Conservation (phyloP, 1,284 basidiomycete genomes). For the Pterula multifida region DNA sequence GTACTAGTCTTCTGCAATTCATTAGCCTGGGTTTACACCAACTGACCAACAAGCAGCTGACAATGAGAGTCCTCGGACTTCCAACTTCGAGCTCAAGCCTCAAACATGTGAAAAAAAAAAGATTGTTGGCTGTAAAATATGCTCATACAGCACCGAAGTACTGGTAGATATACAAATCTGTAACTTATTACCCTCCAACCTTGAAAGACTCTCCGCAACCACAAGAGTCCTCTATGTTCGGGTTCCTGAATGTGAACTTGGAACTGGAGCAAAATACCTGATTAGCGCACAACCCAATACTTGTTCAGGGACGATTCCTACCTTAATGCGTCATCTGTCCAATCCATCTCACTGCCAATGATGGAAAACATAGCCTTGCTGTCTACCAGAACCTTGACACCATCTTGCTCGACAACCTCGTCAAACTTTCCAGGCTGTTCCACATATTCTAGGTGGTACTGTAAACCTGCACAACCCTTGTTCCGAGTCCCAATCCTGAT, state of each 20-base stretch:
- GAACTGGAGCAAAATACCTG: conserved; percentile 34
- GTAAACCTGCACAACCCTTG: conserved; percentile 98
- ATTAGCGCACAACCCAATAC: conserved; percentile 8
- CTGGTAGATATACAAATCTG: too few species aligned
- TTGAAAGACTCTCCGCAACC: conserved; percentile 90
- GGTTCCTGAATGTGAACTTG: conserved; percentile 89
- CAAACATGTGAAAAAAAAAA: too few species aligned
- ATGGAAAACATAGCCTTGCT: conserved; percentile 96
- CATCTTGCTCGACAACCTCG: conserved; percentile 95
- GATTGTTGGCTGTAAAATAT: neutral
- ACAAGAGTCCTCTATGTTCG: conserved; percentile 85
- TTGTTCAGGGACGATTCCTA: conserved; percentile 15
- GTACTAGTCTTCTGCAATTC: too few species aligned
- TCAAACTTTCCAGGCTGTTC: conserved; percentile 87
- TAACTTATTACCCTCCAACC: conserved; percentile 25
- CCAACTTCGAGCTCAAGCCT: too few species aligned
- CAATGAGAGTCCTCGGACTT: too few species aligned
- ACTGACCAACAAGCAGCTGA: too few species aligned
- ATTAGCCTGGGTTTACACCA: too few species aligned
- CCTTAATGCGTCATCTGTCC: conserved; percentile 89
- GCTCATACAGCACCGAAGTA: too few species aligned
- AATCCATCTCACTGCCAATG: conserved; percentile 98
- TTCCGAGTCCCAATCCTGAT: conserved; percentile 94
- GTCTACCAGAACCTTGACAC: conserved; percentile 90
- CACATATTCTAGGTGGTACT: conserved; percentile 96